Conservation (phyloP, 441 rosid genomes). For the Biscutella laevigata region DNA sequence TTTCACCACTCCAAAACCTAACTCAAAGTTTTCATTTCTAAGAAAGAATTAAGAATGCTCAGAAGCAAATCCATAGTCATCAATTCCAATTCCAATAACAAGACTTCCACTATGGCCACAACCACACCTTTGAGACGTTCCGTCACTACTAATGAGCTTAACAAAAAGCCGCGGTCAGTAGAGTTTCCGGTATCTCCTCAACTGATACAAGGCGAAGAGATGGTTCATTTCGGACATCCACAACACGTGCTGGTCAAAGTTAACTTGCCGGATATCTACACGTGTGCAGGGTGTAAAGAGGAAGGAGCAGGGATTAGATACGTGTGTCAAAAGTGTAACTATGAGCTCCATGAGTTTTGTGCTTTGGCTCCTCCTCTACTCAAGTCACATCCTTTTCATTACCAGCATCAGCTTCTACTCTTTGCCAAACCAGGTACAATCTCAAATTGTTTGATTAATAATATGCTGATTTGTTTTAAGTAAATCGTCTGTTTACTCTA, state of each 20-base stretch:
- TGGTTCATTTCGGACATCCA: conserved; percentile 50
- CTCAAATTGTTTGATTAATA: not conserved
- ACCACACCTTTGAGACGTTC: conserved; percentile 18
- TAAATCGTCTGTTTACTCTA: too few relatives aligned
- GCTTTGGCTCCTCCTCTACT: conserved; percentile 58
- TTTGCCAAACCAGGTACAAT: conserved; percentile 54
- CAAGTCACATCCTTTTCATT: conserved; percentile 62
- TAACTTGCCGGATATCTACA: conserved; percentile 46
- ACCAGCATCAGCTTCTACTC: conserved; percentile 59
- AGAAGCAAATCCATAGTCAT: conserved; percentile 31
- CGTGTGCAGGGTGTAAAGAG: conserved; percentile 73
- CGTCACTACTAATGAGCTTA: conserved; percentile 9
- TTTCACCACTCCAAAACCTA: conserved; percentile 16
- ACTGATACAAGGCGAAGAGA: conserved; percentile 36
- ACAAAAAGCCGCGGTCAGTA: not conserved
- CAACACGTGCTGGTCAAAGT: conserved; percentile 42
- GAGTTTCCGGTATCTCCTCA: conserved; percentile 55
- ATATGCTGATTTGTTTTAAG: too few relatives aligned
- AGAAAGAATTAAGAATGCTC: conserved; percentile 19
- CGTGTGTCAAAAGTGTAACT: conserved; percentile 54
- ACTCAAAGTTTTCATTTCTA: not conserved
- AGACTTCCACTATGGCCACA: not conserved
- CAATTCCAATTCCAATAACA: conserved; percentile 8
- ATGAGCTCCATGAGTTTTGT: conserved; percentile 77
- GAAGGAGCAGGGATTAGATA: conserved; percentile 69